Percentiles rank a stretch among this genome's conserved stretches.
phyloP scores from a whole-genome alignment of 495 filamentous ascomycete species.

The Daldinia childiae region DNA sequence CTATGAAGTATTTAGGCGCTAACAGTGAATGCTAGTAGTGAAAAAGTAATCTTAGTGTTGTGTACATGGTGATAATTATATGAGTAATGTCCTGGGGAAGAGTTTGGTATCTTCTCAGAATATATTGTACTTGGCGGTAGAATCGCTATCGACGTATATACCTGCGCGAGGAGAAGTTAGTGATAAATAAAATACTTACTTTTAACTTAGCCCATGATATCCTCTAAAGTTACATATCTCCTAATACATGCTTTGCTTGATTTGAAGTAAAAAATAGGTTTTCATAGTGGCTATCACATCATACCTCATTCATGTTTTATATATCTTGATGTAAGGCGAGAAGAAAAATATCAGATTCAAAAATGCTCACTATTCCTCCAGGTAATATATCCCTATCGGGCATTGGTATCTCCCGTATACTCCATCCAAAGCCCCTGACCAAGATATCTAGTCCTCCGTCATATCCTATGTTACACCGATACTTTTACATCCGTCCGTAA shows the following conservation, averaged over 20 bases:
- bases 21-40: background rate
- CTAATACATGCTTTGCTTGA: background rate
- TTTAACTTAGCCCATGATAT: background rate
- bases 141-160: background rate
- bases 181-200: background rate
- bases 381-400: background rate
- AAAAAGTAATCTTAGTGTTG: background rate
- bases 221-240: background rate
- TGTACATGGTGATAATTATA: no score
- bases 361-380: background rate
- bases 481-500: conserved; percentile 1
- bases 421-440: background rate
- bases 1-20: background rate
- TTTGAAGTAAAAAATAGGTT: background rate
- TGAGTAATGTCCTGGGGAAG: background rate
- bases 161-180: background rate
- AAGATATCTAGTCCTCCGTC: background rate
- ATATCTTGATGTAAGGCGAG: background rate
- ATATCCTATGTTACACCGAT: background rate
- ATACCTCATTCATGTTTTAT: background rate
- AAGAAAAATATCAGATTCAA: background rate
- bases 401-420: background rate
- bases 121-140: background rate
- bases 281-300: background rate
- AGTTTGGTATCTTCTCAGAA: background rate